Evolutionary conservation across 1,284 basidiomycete species (phyloP), one percentile per base, ranked within the genome.

Genomic region (Xanthoconium separans): DNA sequence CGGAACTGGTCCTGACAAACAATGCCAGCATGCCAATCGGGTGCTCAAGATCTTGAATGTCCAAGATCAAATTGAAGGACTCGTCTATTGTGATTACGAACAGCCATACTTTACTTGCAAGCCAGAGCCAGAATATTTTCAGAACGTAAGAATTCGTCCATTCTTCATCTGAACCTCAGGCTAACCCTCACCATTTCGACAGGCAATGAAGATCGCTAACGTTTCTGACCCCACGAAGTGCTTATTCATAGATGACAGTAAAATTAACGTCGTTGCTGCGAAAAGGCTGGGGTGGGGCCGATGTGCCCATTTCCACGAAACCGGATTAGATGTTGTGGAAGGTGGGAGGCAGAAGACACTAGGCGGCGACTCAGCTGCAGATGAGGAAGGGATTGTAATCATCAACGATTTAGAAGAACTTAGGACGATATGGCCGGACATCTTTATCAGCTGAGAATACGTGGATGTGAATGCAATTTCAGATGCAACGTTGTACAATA

Each of bases 31-130:
- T 68, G 93, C 93, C 6, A 75, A 82, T 59, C 82, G 93, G 29
- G 92, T 94, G 2, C 78, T 95, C 46, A 75, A 77, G 11, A 89
- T 95, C 33, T 76, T 95, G 37, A 76, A 83, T 45, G 71, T 95
- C 13, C 79, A 84, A 18, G 87, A 93, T 63, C 81, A 85, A 47
- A 76, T 95, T 53, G 93, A 95, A 61, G 90, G 83, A 13, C 69
- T 94, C 15, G 81, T 93, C 10, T 95, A 77, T 65, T 95, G 93
- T 65, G 85, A 95, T 71, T 95, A 95, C 61, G 72, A 77, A 9
- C 63, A 82, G 37, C 76, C 80, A 15, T 69, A 87, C 56, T 92
- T 95, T 70, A 77, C 79, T 6, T 94, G 92, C 75, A 95, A 95
- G 65, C 93, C 93, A 10, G 90, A 95, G 60, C 68, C 80, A 2